Base-by-base conservation (phyloP, 1,284 basidiomycete species). In the Pseudozyma hubeiensis region DNA sequence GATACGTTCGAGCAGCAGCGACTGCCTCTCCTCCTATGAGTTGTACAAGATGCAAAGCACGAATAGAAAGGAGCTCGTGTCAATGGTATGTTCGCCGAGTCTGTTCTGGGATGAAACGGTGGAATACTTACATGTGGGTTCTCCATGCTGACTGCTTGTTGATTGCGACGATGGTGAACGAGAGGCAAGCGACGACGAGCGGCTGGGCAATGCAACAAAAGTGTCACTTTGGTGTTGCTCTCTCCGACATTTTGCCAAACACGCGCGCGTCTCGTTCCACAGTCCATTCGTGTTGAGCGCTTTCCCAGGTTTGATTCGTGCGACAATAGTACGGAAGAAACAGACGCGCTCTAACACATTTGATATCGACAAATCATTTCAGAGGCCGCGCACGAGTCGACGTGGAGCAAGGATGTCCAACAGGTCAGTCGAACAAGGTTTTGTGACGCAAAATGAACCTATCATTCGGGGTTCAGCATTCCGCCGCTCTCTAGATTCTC, bases 1-100 rank as follows among this genome's bases (percentile, higher is more conserved):
- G 73, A 97, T 95, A 31, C 94, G 89, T 79, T 94, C 93, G 4
- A 96, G 88, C 35, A 96, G 88, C 40, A 94, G 90, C 35, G 92
- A 92, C 84, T 97, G 94, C 65, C 92, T 88, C 85, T 94, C 93
- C 67, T 93, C 92, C 81, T 96, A 92, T 30, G 10, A 4, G 13
- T 41, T 19, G 33, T n/a, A 41, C 11, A 41, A 16, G 10, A 14
- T n/a, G 16, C 16, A 41, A 16, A 41, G 13, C 13, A 41, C 11
- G 16, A 16, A 10, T 9, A 10, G 14, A 9, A 39, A 44, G 19
- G 29, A 39, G 39, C 44, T 31, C 17, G 19, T 14, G 46, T 43
- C 45, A 55, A 40, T 37, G 35, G 35, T 9, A 9, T 37, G 14
- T 37, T 10, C 35, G 14, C 14, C 14, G 35, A 10, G 35, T 37